Percentiles rank a stretch among this genome's conserved stretches.
These are phyloP conservation scores for Oryza meyeriana DNA, from an alignment of 176 grass and related monocot species.

Conservation along the genomic window DNA sequence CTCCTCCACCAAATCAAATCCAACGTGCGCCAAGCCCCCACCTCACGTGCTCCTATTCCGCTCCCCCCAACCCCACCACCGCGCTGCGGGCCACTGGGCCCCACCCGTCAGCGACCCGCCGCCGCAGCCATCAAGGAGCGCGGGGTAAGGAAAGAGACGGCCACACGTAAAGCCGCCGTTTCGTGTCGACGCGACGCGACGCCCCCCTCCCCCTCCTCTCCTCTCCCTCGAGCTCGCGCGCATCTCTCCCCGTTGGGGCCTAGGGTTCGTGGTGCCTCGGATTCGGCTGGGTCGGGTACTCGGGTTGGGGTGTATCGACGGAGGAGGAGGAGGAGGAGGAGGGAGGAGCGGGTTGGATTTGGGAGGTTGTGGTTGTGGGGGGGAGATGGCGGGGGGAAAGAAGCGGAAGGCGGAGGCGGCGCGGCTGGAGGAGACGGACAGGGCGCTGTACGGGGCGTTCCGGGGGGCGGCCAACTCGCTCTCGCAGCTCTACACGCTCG, in stretches of 20 bases:
- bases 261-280: conserved; percentile 14
- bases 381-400: conserved; percentile 39
- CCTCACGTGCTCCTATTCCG: neutral
- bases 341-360: neutral
- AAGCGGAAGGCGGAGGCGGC: conserved; percentile 73
- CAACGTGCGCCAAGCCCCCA: conserved; percentile 25
- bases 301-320: no score
- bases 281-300: neutral
- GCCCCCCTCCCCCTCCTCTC: neutral
- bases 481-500: conserved; percentile 66
- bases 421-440: conserved; percentile 72
- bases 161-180: conserved; percentile 44
- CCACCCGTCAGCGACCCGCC: neutral
- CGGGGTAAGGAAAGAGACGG: neutral
- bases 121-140: neutral
- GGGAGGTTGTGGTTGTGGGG: neutral
- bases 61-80: no score
- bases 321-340: neutral
- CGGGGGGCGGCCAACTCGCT: conserved; percentile 64
- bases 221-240: neutral
- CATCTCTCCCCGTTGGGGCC: neutral
- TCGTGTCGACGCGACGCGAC: conserved; percentile 45
- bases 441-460: conserved; percentile 66
- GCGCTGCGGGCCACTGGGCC: neutral
- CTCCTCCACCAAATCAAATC: neutral